phyloP scores from a whole-genome alignment of 2,329 filamentous ascomycete species.

The Lachnellula cervina region DNA sequence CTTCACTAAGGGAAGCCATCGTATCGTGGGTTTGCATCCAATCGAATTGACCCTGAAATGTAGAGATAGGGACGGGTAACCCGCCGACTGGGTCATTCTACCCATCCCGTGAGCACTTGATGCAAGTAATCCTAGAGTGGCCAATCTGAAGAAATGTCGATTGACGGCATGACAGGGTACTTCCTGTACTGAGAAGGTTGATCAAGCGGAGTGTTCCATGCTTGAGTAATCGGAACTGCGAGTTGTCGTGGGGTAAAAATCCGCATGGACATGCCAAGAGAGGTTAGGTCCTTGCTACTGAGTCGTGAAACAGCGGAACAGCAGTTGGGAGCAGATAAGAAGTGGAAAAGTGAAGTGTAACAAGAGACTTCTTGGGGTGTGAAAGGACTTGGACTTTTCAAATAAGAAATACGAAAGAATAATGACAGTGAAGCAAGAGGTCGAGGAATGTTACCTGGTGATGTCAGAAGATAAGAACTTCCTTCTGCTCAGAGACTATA shows the following conservation, averaged over 20 bases:
- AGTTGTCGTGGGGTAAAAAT: conserved; percentile 11
- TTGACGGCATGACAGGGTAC: conserved; percentile 1
- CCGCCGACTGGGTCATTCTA: conserved; percentile 4
- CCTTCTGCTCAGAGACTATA: background rate
- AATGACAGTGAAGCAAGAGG: no score
- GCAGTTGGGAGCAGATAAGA: background rate
- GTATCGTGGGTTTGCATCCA: conserved; percentile 18
- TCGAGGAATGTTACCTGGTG: background rate
- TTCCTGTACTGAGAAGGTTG: background rate
- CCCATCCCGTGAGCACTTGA: background rate
- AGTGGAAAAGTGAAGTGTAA: background rate
- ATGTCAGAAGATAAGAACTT: conserved; percentile 1
- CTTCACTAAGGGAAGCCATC: conserved; percentile 17
- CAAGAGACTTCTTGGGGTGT: background rate
- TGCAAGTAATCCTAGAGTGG: background rate
- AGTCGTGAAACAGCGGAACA: background rate
- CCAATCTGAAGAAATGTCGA: conserved; percentile 3
- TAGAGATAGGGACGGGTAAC: conserved; percentile 2
- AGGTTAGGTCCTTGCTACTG: conserved; percentile 2
- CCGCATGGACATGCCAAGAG: conserved; percentile 12
- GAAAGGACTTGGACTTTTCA: background rate
- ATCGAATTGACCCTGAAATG: conserved; percentile 12
- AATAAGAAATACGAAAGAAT: background rate
- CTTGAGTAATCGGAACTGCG: conserved; percentile 5
- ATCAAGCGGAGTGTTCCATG: conserved; percentile 2